phyloP scores from a whole-genome alignment of 1,284 basidiomycete species.

The Leccinum griseonigrum region DNA sequence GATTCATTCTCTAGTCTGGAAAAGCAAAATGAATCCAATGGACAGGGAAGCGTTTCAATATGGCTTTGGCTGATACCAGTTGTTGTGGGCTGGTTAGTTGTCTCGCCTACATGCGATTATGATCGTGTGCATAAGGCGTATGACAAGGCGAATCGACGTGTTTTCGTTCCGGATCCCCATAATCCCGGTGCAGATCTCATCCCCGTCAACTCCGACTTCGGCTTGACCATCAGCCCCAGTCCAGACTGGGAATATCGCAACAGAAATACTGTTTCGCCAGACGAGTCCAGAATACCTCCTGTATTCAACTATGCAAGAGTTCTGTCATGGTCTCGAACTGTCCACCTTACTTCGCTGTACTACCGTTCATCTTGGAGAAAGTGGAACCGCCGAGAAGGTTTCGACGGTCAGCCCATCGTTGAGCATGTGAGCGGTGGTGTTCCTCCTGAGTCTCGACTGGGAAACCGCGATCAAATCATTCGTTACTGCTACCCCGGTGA shows the following conservation, averaged over 20 bases:
- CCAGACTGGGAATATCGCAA: neutral
- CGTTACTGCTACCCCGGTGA: slow-evolving; percentile 21
- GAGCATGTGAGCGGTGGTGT: neutral
- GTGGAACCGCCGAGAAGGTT: slow-evolving; percentile 1
- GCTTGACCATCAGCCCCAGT: slow-evolving; percentile 20
- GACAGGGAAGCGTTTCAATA: slow-evolving; percentile 36
- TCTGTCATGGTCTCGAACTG: slow-evolving; percentile 26
- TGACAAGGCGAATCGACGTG: slow-evolving; percentile 29
- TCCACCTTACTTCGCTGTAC: slow-evolving; percentile 15
- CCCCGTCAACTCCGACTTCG: slow-evolving; percentile 12
- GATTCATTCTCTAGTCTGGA: slow-evolving; percentile 35
- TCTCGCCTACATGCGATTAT: slow-evolving; percentile 41
- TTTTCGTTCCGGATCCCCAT: neutral
- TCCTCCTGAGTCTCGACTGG: slow-evolving; percentile 19
- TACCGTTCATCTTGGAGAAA: slow-evolving; percentile 25
- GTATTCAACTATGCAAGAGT: slow-evolving; percentile 33
- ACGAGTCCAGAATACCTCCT: slow-evolving; percentile 26
- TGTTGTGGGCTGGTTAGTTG: slow-evolving; percentile 41
- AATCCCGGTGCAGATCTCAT: neutral
- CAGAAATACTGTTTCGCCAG: slow-evolving; percentile 12
- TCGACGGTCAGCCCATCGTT: neutral
- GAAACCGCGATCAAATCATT: slow-evolving; percentile 27
- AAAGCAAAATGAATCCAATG: slow-evolving; percentile 21
- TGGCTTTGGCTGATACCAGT: slow-evolving; percentile 45
- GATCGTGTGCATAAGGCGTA: slow-evolving; percentile 31